A percentile compares a stretch with the other conserved stretches of the same genome.
Conservation (phyloP, 345 rosid genomes). For the Cochlearia excelsa region DNA sequence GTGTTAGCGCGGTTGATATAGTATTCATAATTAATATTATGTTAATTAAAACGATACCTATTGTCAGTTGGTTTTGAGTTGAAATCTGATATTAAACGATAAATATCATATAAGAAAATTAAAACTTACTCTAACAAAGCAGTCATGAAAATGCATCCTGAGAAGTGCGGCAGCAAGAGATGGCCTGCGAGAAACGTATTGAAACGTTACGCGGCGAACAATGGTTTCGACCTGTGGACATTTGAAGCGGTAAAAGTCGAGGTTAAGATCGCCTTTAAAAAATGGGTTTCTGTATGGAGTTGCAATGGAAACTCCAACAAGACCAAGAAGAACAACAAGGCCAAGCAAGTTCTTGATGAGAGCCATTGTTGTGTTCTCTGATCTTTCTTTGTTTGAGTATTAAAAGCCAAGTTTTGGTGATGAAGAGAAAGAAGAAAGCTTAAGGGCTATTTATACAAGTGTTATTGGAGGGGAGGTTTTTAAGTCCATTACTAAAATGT, state of each 20-base stretch:
- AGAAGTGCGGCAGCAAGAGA: conserved; percentile 48
- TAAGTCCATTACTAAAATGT: conserved; percentile 7
- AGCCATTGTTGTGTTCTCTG: conserved; percentile 29
- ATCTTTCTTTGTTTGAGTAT: conserved; percentile 11
- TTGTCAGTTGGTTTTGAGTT: not conserved
- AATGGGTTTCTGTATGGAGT: not conserved
- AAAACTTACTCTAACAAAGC: conserved; percentile 46
- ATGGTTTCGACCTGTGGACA: conserved; percentile 46
- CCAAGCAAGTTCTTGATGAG: conserved; percentile 38
- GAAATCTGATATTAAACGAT: not conserved
- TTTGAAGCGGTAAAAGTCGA: conserved; percentile 33
- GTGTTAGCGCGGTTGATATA: not conserved
- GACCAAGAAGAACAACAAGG: conserved; percentile 34
- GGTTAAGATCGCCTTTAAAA: conserved; percentile 11
- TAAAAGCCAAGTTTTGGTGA: not conserved
- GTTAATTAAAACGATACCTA: not conserved
- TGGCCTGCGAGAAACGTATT: conserved; percentile 34
- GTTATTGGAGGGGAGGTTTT: not conserved
- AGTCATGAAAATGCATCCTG: conserved; percentile 57
- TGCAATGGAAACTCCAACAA: conserved; percentile 20
- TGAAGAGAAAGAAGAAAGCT: not conserved
- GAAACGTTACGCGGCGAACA: conserved; percentile 22
- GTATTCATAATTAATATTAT: not conserved
- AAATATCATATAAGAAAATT: not conserved
- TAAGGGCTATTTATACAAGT: conserved; percentile 33